A percentile compares a stretch with the other conserved stretches of the same genome.
Evolutionary conservation across 1,284 basidiomycete genomes (phyloP).

Genomic region (Takashimella tepidaria): DNA sequence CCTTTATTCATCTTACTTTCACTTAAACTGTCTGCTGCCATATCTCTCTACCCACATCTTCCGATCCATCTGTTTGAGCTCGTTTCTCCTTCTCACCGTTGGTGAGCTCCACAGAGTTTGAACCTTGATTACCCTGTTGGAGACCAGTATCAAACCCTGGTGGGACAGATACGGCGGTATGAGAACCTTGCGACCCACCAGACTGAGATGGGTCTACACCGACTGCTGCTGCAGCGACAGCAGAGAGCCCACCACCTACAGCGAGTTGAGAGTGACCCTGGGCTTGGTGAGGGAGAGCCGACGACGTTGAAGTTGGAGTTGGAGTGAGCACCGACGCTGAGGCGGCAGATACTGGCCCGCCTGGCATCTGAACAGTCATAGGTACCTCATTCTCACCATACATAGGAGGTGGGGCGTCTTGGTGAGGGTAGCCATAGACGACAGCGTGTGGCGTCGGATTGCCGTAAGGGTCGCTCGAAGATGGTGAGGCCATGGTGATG

Average conservation of each 20-base stretch:
- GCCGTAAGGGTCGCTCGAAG: not conserved
- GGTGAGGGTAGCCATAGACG: not conserved
- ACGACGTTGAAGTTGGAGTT: not conserved
- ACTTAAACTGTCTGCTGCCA: not conserved
- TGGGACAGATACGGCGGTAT: not conserved
- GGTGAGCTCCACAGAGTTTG: not conserved
- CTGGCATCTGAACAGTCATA: constrained; percentile 29
- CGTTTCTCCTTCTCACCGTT: not conserved
- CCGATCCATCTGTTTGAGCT: not conserved
- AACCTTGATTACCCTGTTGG: not conserved
- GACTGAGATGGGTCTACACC: not conserved
- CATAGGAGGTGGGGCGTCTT: constrained; percentile 20
- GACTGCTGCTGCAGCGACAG: not conserved
- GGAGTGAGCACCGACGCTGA: not conserved
- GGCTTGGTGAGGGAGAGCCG: not conserved
- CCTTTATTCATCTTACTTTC: too few species aligned
- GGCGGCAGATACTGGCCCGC: not conserved
- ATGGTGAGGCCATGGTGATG: not conserved
- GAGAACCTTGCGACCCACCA: not conserved
- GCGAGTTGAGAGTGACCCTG: not conserved
- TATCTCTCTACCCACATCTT: not conserved
- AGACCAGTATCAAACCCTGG: not conserved
- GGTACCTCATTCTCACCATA: constrained; percentile 37
- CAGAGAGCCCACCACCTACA: not conserved
- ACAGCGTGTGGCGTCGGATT: not conserved